Evolutionary conservation across 148 eudicot genomes (phyloP), one percentile per base, ranked within the genome.

Genomic region (Arctostaphylos glauca): DNA sequence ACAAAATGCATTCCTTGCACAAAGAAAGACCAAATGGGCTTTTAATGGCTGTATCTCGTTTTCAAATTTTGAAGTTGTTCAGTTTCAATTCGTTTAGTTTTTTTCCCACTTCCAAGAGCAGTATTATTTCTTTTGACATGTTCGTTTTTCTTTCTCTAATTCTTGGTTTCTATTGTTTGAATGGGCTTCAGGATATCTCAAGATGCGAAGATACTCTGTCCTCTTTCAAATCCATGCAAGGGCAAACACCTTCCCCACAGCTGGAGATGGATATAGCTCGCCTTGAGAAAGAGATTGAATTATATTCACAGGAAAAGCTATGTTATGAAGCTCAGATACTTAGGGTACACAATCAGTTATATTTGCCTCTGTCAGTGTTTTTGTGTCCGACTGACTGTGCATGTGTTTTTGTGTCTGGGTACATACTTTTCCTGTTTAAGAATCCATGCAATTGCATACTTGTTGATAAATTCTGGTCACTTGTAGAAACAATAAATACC

Each of bases 261-360:
- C 77, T 96, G 88, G 93, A 90, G 77, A 84, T 84, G 83, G 97
- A 96, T 64, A 88, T 96, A 86, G 86, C 91, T 76, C 94, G 94
- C 55, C 91, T 96, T 78, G 97, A 94, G 85, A 88, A 94, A 77
- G 95, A 96, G 71, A 87, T 94, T 59, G 99, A 96, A 81, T 74
- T 78, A 66, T 88, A 87, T 85, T 80, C 93, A 49, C 98, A 91
- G 81, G 99, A 96, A 84, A 96, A 91, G 78, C 84, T 93, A 59
- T 94, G 98, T 86, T 96, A 94, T 89, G 99, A 94, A 89, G 98
- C 99, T 81, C 99, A 96, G 86, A 92, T 96, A 86, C 88, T 96
- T 31, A 90, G 98, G 94, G 99, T 96, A 89, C 80, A 76, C 15
- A 13, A 19, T 25, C 47, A 23, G 5, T 72, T 43, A 9, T 38